Evolutionary conservation across 352 stramenopile species (phyloP).

Genomic region (Phytophthora pluvialis): DNA sequence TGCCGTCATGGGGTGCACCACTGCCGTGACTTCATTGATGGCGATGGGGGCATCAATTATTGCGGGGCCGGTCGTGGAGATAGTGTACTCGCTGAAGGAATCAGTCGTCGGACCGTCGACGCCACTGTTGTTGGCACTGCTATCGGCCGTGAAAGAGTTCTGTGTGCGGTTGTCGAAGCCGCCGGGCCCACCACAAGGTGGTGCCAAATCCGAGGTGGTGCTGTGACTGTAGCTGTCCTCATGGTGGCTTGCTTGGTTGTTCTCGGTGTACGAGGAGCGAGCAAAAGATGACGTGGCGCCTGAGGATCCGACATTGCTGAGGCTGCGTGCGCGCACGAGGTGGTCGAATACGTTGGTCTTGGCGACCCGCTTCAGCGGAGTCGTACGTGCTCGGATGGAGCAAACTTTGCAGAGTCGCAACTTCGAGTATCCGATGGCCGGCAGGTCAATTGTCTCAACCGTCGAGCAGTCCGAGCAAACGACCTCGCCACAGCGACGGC

Average conservation of each 20-base stretch:
- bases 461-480: constrained; percentile 84
- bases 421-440: constrained; percentile 81
- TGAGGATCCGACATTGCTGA: constrained; percentile 55
- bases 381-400: constrained; percentile 75
- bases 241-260: constrained; percentile 29
- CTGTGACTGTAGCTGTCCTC: constrained; percentile 39
- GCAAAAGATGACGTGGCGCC: constrained; percentile 39
- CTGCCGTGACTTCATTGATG: constrained; percentile 41
- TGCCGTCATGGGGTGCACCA: constrained; percentile 45
- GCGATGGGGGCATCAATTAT: constrained; percentile 13
- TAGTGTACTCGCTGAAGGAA: constrained; percentile 37
- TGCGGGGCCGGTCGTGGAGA: constrained; percentile 19
- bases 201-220: constrained; percentile 26
- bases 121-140: constrained; percentile 24
- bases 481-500: constrained; percentile 80
- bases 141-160: constrained; percentile 23
- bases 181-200: neutral
- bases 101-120: constrained; percentile 18
- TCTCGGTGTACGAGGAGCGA: constrained; percentile 61
- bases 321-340: constrained; percentile 57
- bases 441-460: constrained; percentile 71
- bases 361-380: constrained; percentile 60
- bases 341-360: constrained; percentile 75
- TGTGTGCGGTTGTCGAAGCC: constrained; percentile 30
- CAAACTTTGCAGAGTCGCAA: constrained; percentile 85